phyloP scores from a whole-genome alignment of 2,329 filamentous ascomycete genomes.

The Pestalotiopsis sp. region DNA sequence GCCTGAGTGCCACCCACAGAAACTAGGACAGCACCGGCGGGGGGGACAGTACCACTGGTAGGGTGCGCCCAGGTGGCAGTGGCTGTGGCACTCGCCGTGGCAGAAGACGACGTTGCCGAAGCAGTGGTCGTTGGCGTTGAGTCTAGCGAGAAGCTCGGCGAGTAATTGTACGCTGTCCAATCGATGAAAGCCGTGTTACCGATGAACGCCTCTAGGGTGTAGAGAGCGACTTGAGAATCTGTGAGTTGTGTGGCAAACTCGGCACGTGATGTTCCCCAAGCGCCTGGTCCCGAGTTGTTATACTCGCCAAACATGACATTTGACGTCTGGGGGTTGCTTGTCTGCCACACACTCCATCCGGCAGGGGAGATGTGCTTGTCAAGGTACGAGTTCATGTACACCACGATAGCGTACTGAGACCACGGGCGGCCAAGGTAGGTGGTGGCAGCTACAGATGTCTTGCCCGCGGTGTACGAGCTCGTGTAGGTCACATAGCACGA shows the following conservation, averaged over 20 bases:
- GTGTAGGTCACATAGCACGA: conserved; percentile 27
- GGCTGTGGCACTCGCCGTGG: conserved; percentile 30
- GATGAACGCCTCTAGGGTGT: conserved; percentile 39
- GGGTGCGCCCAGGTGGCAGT: conserved; percentile 33
- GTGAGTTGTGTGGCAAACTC: conserved; percentile 40
- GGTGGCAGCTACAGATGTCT: conserved; percentile 15
- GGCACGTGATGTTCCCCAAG: conserved; percentile 50
- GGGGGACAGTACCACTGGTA: conserved; percentile 41
- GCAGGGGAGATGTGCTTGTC: conserved; percentile 34
- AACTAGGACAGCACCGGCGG: conserved; percentile 43
- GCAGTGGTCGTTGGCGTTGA: conserved; percentile 18
- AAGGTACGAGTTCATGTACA: conserved; percentile 37
- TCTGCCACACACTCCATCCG: conserved; percentile 36
- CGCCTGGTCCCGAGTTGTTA: conserved; percentile 58
- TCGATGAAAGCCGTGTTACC: conserved; percentile 45
- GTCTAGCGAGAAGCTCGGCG: conserved; percentile 34
- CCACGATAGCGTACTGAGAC: conserved; percentile 30
- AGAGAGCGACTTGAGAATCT: conserved; percentile 33
- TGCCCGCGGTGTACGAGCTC: conserved; percentile 21
- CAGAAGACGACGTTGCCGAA: conserved; percentile 23
- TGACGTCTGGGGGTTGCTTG: conserved; percentile 33
- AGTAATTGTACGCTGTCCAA: conserved; percentile 38
- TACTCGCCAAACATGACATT: conserved; percentile 60
- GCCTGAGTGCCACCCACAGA: conserved; percentile 30
- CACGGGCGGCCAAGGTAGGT: conserved; percentile 28